Base-by-base conservation (phyloP, 1,284 basidiomycete species). In the Omphalotus olearius region DNA sequence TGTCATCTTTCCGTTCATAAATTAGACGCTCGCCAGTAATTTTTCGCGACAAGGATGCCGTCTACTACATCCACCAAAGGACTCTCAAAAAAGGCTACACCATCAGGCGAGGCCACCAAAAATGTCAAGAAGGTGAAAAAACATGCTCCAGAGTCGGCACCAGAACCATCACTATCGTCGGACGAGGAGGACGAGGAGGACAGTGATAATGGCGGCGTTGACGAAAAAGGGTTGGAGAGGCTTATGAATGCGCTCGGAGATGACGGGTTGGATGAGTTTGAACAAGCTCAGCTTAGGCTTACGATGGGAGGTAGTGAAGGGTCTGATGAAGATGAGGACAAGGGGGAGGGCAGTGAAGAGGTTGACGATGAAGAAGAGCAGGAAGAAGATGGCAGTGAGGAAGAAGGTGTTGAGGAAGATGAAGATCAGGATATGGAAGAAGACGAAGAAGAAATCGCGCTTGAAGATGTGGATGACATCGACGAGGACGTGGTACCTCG, bases 401-500 rank as follows among this genome's bases (percentile, higher is more conserved):
- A 55, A n/a, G n/a, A n/a, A n/a, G n/a, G n/a, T n/a, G n/a, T n/a
- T 0, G 59, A 57, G 13, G 61, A 58, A 23, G 60, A 57, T 35
- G 60, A 60, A 6, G 62, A 59, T 2, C 64, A 64, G 11, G 67
- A 61, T n/a, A 28, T 44, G 13, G 66, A 68, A 13, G 69, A 69
- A 14, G 73, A n/a, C n/a, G n/a, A 73, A 0, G 69, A 71, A 5
- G 80, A 74, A 4, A 67, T 91, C 16, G 76, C 81, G 0, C 67
- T 92, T 3, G 91, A 93, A 61, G 85, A 91, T 42, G 74, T 80
- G 5, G 86, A 84, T 13, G 79, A 77, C 3, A 74, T 91, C 9
- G 88, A 93, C 56, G 85, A 89, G 54, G 91, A 93, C 61, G 79
- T 75, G 1, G 78, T 91, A 25, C 90, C 88, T 7, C 75, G 75